These are phyloP conservation scores for Aspergillus viridinutans DNA, from an alignment of 2,329 filamentous ascomycete genomes.

Conservation along the genomic window DNA sequence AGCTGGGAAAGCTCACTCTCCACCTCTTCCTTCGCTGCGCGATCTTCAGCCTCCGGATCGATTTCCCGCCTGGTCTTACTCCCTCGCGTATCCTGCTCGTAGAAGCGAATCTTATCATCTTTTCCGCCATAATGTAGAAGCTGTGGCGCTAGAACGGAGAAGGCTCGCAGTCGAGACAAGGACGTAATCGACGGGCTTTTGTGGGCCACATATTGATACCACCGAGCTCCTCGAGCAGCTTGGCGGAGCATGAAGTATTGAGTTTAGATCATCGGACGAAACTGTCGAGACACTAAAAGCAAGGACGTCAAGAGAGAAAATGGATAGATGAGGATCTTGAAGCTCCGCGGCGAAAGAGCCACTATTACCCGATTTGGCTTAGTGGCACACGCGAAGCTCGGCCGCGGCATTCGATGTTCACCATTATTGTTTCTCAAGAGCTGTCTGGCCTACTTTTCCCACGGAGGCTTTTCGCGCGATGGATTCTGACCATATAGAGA, in stretches of 20 bases:
- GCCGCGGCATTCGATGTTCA: constrained; percentile 7
- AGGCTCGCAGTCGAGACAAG: constrained; percentile 22
- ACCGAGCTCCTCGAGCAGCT: constrained; percentile 41
- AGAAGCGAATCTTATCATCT: constrained; percentile 42
- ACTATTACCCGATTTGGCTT: constrained; percentile 28
- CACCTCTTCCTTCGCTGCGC: constrained; percentile 34
- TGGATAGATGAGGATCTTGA: constrained; percentile 11
- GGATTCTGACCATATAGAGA: constrained; percentile 14
- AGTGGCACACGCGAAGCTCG: constrained; percentile 21
- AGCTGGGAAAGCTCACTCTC: constrained; percentile 37
- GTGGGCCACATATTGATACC: constrained; percentile 40
- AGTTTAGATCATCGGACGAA: constrained; percentile 31
- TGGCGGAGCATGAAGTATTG: constrained; percentile 42
- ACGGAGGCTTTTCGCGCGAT: constrained; percentile 13
- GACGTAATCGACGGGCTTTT: constrained; percentile 26
- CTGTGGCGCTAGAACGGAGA: constrained; percentile 29
- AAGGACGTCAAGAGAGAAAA: neutral
- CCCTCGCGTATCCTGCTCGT: constrained; percentile 37
- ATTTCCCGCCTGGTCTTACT: constrained; percentile 36
- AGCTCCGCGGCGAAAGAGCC: constrained; percentile 24
- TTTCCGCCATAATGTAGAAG: constrained; percentile 31
- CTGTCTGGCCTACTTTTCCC: neutral
- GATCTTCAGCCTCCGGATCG: constrained; percentile 38
- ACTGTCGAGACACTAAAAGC: neutral
- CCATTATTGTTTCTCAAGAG: neutral